Percentiles rank a stretch among this genome's conserved stretches.
These are phyloP conservation scores for Umbellularia californica DNA, from an alignment of 164 flowering plant species.

Conservation along the genomic window DNA sequence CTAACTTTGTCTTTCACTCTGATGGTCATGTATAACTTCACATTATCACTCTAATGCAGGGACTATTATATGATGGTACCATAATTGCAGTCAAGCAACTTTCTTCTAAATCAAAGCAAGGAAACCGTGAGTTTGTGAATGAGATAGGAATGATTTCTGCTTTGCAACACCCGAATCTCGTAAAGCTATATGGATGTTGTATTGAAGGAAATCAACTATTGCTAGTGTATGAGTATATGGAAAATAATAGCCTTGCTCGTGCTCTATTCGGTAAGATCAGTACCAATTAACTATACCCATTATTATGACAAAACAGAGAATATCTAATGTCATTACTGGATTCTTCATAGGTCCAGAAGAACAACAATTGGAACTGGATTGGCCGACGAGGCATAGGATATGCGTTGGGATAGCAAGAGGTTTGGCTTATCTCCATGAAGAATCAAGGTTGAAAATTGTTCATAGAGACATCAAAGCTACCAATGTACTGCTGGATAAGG, in stretches of 20 bases:
- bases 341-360: background rate
- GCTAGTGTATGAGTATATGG: constrained; percentile 43
- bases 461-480: constrained; percentile 11
- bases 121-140: constrained; percentile 42
- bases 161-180: constrained; percentile 42
- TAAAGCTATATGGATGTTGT: constrained; percentile 42
- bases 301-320: background rate
- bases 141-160: constrained; percentile 45
- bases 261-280: constrained; percentile 33
- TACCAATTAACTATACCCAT: background rate
- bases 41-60: constrained; percentile 18
- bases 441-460: constrained; percentile 10
- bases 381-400: constrained; percentile 12
- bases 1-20: too few relatives aligned
- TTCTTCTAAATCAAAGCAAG: constrained; percentile 40
- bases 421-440: constrained; percentile 17
- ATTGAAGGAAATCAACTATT: constrained; percentile 33
- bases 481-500: constrained; percentile 14
- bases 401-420: constrained; percentile 17
- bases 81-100: constrained; percentile 41
- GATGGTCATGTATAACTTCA: background rate
- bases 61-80: constrained; percentile 31
- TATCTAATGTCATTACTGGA: too few relatives aligned
- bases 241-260: constrained; percentile 41
- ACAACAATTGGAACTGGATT: constrained; percentile 4